Evolutionary conservation across 371 early-diverging fungal species (phyloP).

Genomic region (Mucor racemosus): DNA sequence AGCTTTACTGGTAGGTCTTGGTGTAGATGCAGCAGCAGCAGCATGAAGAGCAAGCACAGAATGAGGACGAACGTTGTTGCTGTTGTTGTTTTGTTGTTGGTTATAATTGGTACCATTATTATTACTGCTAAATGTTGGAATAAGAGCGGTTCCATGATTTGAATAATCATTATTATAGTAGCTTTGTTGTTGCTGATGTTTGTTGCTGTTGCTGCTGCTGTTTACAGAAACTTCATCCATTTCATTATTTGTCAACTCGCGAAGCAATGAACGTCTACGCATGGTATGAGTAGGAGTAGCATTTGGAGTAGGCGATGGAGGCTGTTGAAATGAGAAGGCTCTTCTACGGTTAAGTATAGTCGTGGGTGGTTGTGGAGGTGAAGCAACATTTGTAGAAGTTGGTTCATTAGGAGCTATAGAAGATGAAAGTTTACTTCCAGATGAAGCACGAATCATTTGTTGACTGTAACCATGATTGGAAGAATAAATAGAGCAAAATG

Average conservation of each 20-base stretch:
- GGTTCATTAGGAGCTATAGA: neutral
- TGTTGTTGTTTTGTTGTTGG: constrained; percentile 1
- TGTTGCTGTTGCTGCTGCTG: constrained; percentile 26
- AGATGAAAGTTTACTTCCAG: constrained; percentile 13
- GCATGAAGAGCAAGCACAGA: constrained; percentile 29
- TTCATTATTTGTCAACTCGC: constrained; percentile 18
- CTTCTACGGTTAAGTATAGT: constrained; percentile 35
- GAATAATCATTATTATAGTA: constrained; percentile 4
- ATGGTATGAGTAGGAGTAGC: constrained; percentile 22
- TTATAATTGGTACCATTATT: neutral
- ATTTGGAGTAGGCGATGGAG: constrained; percentile 15
- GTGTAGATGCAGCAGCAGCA: constrained; percentile 1
- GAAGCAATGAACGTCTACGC: constrained; percentile 23
- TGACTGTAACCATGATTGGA: constrained; percentile 11
- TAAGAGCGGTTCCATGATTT: constrained; percentile 13
- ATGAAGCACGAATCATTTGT: constrained; percentile 25
- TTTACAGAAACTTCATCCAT: constrained; percentile 20
- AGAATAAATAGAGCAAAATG: constrained; percentile 21
- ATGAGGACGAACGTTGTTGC: constrained; percentile 9
- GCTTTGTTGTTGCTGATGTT: constrained; percentile 14
- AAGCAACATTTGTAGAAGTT: neutral
- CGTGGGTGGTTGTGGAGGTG: constrained; percentile 5
- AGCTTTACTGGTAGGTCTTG: constrained; percentile 7
- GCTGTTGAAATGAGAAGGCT: constrained; percentile 49
- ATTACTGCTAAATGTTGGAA: constrained; percentile 20